A percentile compares a stretch with the other conserved stretches of the same genome.
Evolutionary conservation across 257 asterid genomes (phyloP).

Genomic region (Parsonsia alboflavescens): DNA sequence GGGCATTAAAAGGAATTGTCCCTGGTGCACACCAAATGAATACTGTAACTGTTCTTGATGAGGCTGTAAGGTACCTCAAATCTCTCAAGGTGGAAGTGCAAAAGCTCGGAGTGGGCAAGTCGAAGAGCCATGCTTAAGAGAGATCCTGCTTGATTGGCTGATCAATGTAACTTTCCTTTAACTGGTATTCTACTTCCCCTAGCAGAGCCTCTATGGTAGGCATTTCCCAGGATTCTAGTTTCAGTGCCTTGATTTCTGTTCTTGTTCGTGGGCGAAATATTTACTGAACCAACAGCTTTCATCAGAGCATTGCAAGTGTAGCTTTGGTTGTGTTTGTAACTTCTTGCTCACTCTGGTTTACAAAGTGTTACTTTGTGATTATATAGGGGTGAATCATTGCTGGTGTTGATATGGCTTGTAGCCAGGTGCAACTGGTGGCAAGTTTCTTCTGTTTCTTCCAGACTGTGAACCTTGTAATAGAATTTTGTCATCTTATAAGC

Average conservation of each 20-base stretch:
- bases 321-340: no score
- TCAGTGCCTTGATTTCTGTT: background rate
- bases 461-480: background rate
- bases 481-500: background rate
- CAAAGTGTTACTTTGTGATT: background rate
- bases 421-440: background rate
- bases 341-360: background rate
- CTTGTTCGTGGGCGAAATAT: background rate
- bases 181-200: background rate
- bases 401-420: background rate
- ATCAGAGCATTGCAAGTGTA: no score
- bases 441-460: background rate
- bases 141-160: background rate
- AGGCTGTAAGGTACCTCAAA: constrained; percentile 75
- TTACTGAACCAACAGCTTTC: background rate
- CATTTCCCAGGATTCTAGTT: background rate
- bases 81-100: constrained; percentile 67
- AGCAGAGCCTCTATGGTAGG: background rate
- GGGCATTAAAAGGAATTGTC: constrained; percentile 54
- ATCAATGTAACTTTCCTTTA: background rate
- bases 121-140: constrained; percentile 11
- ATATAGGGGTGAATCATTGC: background rate
- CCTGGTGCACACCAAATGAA: constrained; percentile 69
- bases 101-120: constrained; percentile 49
- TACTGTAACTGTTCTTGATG: constrained; percentile 67